Percentiles rank a stretch among this genome's conserved stretches.
Evolutionary conservation across 176 grass and related monocot species (phyloP).

Genomic region (Aegilops speltoides): DNA sequence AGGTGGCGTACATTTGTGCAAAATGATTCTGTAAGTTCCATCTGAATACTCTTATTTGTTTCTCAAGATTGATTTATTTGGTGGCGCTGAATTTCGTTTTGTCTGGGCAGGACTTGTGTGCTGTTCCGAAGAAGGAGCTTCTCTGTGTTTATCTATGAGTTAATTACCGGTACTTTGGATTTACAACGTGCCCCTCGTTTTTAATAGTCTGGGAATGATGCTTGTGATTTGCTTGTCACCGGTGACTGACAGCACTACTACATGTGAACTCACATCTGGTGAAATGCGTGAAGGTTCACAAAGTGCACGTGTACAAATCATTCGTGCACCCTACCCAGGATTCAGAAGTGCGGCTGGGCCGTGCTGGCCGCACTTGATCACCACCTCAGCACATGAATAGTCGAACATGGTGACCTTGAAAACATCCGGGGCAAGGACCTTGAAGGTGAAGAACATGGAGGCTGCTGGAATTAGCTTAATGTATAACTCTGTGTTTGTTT

Average conservation of each 20-base stretch:
- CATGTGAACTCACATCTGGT: not conserved
- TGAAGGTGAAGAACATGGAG: too few relatives aligned
- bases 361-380: too few relatives aligned
- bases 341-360: too few relatives aligned
- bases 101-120: conserved; percentile 4
- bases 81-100: not conserved
- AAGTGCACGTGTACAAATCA: not conserved
- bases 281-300: not conserved
- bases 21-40: conserved; percentile 39
- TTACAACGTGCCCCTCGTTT: not conserved
- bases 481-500: too few relatives aligned
- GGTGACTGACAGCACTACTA: not conserved
- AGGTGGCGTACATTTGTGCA: conserved; percentile 10
- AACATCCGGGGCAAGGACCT: too few relatives aligned
- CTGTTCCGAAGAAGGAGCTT: conserved; percentile 13
- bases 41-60: not conserved
- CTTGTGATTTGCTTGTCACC: not conserved
- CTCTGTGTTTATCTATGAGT: not conserved
- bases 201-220: not conserved
- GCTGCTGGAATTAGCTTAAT: too few relatives aligned
- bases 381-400: too few relatives aligned
- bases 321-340: too few relatives aligned
- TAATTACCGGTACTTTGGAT: not conserved
- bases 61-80: not conserved
- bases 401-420: too few relatives aligned